Percentiles rank a stretch among this genome's conserved stretches.
Evolutionary conservation across 1,284 basidiomycete species (phyloP).

Genomic region (Ceratobasidium theobromae): DNA sequence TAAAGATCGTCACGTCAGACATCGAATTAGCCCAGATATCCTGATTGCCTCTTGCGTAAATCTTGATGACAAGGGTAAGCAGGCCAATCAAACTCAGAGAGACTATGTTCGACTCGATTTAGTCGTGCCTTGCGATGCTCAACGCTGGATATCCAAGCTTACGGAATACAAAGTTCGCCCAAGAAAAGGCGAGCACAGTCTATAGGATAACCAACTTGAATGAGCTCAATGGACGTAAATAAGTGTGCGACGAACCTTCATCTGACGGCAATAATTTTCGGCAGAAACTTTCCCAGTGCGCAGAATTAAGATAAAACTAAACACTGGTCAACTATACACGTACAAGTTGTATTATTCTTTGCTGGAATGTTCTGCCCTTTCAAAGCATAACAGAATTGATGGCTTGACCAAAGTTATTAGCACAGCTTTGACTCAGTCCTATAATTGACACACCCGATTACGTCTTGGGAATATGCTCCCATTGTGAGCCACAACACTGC

Average conservation of each 20-base stretch:
- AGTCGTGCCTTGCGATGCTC: not conserved
- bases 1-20: conserved; percentile 56
- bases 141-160: conserved; percentile 42
- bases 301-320: conserved; percentile 22
- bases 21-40: conserved; percentile 55
- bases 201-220: not conserved
- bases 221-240: conserved; percentile 37
- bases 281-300: conserved; percentile 53
- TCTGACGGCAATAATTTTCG: conserved; percentile 66
- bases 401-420: not conserved
- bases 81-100: conserved; percentile 50
- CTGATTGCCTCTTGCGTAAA: conserved; percentile 49
- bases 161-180: conserved; percentile 59
- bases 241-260: conserved; percentile 50
- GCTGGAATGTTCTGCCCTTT: conserved; percentile 49
- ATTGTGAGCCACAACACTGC: conserved; percentile 17
- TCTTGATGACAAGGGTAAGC: conserved; percentile 48
- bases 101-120: conserved; percentile 42
- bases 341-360: conserved; percentile 55
- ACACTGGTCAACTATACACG: conserved; percentile 39
- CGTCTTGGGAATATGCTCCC: conserved; percentile 49
- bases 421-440: conserved; percentile 44
- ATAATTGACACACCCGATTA: conserved; percentile 53
- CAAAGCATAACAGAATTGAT: conserved; percentile 23
- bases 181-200: conserved; percentile 58